Evolutionary conservation across 164 flowering plant species (phyloP), one percentile per base, ranked within the genome.

Genomic region (Nymphaea thermarum): DNA sequence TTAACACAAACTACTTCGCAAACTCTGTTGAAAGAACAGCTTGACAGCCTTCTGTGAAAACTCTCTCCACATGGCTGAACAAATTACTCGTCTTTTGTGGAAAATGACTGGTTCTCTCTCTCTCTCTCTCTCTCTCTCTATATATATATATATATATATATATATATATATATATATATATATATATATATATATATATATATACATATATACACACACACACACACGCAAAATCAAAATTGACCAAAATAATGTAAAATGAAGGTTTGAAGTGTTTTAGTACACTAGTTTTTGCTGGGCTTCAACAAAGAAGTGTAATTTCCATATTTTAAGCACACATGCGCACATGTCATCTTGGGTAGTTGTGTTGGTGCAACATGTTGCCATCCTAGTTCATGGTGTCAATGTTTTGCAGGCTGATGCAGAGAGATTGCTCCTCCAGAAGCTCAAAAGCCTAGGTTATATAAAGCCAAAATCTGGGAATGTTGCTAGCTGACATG

Each of bases 391-490:
- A 51, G 14, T 8, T 66, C 12, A 12, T 47, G 16, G n/a, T 4
- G 43, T 10, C 53, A 8, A 44, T 67, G 42, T 6, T 57, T 68
- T 76, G 67, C 74, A 90, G 96, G 87, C 81, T 4, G 82, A 73
- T 70, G 87, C 86, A 59, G 90, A 90, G 81, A 85, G 73, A 65
- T 72, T 65, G 73, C 80, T 90, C 71, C 60, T 86, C n/a, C 76
- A 82, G 72, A 86, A 90, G 90, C 83, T 86, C 43, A 78, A 76
- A 44, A 69, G 68, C 70, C 73, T 86, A 15, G 91, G 91, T 8
- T 87, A 86, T 79, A 68, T 81, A 16, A 83, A 60, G 74, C 71
- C 83, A 42, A 82, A 69, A 67, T 64, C 82, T 60, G 74, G 69
- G 65, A 66, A 6, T 11, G 14, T 61, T 61, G 57, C 57, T 51